phyloP scores from a whole-genome alignment of 371 early-diverging fungal genomes.

The Quaeritorhiza haematococci region DNA sequence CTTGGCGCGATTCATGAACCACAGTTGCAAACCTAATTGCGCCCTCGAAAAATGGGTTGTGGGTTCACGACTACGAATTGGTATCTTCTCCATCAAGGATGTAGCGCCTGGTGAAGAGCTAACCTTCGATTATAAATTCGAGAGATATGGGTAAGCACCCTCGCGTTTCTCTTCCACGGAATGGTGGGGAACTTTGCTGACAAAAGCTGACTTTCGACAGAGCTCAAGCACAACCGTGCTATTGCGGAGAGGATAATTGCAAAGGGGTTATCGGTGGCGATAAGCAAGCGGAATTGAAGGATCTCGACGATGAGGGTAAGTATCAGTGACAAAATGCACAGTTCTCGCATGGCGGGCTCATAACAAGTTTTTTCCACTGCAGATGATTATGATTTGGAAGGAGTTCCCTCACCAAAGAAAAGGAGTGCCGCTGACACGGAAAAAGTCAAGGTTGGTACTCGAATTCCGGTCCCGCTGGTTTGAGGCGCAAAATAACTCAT shows the following conservation, averaged over 20 bases:
- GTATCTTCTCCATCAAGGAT: constrained; percentile 45
- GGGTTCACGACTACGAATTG: constrained; percentile 33
- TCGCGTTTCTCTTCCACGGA: neutral
- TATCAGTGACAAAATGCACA: neutral
- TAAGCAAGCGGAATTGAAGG: neutral
- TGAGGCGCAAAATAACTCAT: neutral
- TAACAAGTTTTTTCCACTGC: neutral
- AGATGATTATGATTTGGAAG: constrained; percentile 4
- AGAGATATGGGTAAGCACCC: constrained; percentile 43
- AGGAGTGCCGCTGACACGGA: neutral
- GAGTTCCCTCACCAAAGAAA: neutral
- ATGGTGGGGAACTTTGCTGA: neutral
- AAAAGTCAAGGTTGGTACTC: neutral
- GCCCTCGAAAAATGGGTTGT: constrained; percentile 52
- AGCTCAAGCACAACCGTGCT: constrained; percentile 84
- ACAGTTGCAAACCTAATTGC: constrained; percentile 61
- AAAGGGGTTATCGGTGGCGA: constrained; percentile 83
- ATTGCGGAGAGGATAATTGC: constrained; percentile 85
- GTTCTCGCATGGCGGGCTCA: neutral
- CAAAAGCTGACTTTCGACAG: constrained; percentile 25
- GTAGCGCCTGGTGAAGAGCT: constrained; percentile 47
- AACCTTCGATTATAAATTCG: constrained; percentile 61
- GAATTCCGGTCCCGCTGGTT: neutral
- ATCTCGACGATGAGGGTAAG: constrained; percentile 9
- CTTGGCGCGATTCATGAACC: constrained; percentile 59